Evolutionary conservation across 768 basidiomycete genomes (phyloP), one percentile per base, ranked within the genome.

Genomic region (Rossbeevera mucosa): DNA sequence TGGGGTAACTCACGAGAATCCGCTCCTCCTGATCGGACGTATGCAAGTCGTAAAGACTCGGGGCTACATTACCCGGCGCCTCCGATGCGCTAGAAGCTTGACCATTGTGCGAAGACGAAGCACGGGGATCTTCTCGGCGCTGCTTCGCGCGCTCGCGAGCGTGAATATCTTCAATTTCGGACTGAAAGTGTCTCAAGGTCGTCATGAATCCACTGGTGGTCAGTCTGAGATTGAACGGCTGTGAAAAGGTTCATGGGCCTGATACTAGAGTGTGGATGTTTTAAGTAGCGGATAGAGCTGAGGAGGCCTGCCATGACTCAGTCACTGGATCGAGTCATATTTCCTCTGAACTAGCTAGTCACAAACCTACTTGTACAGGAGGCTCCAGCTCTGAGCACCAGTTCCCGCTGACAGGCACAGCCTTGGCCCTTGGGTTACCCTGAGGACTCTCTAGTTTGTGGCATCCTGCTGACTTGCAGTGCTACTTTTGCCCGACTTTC

Each of bases 151-250:
- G 71, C 68, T 89, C 86, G 46, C 83, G 80, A 59, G 78, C 74
- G 52, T 82, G 81, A 61, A 90, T 86, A 58, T 86, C 80, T 55
- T 90, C 83, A 55, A 91, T 91, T 70, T 89, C 87, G 60, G 70
- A 77, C 68, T 91, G 88, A 59, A 74, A 74, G 54, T 53, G 67
- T 33, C 61, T 64, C 45, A 74, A 58, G 18, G 67, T 57, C 33
- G 69, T 61, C 71, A 73, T 72, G 44, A 12, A 0, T 42, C 20
- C 36, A 38, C 36, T 38, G 36, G 5, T 36, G 14, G 44, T 44
- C 52, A 33, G 26, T 46, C 31, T 47, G 42, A 25, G 22, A 46
- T 46, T 33, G 30, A 26, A 47, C 50, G 36, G 44, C 30, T 50
- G 43, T 41, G 47, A 47, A 41, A 56, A 43, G 33, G 44, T 33